Base-by-base conservation (phyloP, 2,329 filamentous ascomycete species). In the Diaporthe australafricana region DNA sequence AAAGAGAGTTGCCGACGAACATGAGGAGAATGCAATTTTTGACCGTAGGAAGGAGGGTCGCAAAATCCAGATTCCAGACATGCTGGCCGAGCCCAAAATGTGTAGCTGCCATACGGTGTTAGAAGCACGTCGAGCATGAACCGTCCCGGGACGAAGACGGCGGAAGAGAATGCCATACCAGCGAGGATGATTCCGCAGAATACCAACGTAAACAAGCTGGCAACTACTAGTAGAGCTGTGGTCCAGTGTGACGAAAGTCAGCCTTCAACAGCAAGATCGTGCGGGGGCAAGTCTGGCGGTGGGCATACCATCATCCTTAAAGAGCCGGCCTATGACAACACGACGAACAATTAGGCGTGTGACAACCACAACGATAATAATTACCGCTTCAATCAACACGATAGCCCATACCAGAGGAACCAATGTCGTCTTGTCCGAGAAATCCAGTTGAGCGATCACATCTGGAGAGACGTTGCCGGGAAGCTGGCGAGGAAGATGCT, bases 11-110 rank as follows among this genome's bases (percentile, higher is more conserved):
- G 3, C 40, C 40, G 57, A 63, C 20, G n/a, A 63, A 63, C 57
- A 63, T 63, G 12, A 63, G 40, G 57, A 63, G 42, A 25, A 63
- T 63, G 40, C 57, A 63, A 22, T 48, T 27, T 63, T 63, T 63
- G 20, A 63, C 42, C 6, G 57, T 63, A 16, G 27, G 40, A 35
- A 63, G 40, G 9, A 63, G 32, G 2, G 57, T 63, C 4, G 40
- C 8, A 12, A 48, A 35, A 22, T 63, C 27, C 0, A 63, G 25
- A 22, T 63, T 63, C 57, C 57, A 63, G 5, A 63, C 27, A 47
- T 63, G 57, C 27, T 63, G 57, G 3, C 57, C 57, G n/a, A 63
- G 42, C 4, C 57, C 57, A 27, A 63, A 63, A 16, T 16, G 27
- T 6, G 57, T 63, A 32, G 57, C 57, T 63, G 27, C 22, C 12